Conservation (phyloP, 768 basidiomycete species). For the Lanmaoa pseudosensibilis region DNA sequence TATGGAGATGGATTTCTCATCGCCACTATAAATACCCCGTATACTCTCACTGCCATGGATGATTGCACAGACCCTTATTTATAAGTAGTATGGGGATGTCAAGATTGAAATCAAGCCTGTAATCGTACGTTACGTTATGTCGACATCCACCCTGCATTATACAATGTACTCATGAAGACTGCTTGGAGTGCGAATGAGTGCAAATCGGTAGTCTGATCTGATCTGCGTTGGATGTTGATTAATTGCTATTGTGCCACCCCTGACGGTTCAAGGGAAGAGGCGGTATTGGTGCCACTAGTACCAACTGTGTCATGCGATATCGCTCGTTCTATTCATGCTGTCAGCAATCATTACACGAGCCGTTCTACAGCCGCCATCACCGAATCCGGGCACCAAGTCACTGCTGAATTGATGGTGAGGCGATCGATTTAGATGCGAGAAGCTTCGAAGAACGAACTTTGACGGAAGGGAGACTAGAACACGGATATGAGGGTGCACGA, state of each 20-base stretch:
- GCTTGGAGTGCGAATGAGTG: not conserved
- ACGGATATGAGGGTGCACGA: conserved; percentile 22
- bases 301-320: not conserved
- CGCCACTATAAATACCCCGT: conserved; percentile 25
- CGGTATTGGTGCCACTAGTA: not conserved
- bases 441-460: conserved; percentile 6
- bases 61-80: conserved; percentile 10
- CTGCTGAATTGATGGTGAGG: not conserved
- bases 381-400: conserved; percentile 1
- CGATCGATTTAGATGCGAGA: conserved; percentile 1
- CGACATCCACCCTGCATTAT: conserved; percentile 1
- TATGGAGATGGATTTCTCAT: conserved; percentile 22
- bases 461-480: not conserved
- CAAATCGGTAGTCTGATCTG: not conserved
- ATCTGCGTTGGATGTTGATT: conserved; percentile 1
- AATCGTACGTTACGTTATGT: conserved; percentile 24
- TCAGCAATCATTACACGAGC: not conserved
- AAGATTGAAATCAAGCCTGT: conserved; percentile 10
- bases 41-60: conserved; percentile 23
- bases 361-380: conserved; percentile 18
- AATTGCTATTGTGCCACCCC: conserved; percentile 1
- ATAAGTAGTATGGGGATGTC: conserved; percentile 13
- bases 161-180: conserved; percentile 3
- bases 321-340: conserved; percentile 1
- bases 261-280: not conserved